Evolutionary conservation across 2,329 filamentous ascomycete species (phyloP).

Genomic region (Aspergillus uvarum): DNA sequence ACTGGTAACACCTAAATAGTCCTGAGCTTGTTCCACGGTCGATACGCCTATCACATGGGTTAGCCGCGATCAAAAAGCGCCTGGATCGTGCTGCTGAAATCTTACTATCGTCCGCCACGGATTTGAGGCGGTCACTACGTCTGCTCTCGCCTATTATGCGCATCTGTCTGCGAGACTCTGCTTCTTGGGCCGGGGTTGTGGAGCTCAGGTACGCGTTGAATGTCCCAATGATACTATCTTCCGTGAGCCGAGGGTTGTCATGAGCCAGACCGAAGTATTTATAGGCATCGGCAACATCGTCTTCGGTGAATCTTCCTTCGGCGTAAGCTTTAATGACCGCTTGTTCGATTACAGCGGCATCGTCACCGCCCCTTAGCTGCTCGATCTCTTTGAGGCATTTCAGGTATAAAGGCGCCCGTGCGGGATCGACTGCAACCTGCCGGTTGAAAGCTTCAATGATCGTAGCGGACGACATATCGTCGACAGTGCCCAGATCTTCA

Average conservation of each 20-base stretch:
- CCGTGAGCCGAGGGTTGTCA: constrained; percentile 48
- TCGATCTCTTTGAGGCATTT: constrained; percentile 64
- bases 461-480: constrained; percentile 62
- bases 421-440: constrained; percentile 57
- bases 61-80: not conserved
- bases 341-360: constrained; percentile 57
- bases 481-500: constrained; percentile 61
- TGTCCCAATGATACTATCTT: constrained; percentile 61
- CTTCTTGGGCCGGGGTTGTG: constrained; percentile 50
- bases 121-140: constrained; percentile 57
- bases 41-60: constrained; percentile 48
- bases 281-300: constrained; percentile 60
- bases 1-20: constrained; percentile 57
- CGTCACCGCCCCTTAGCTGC: constrained; percentile 46
- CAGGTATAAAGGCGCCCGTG: constrained; percentile 60
- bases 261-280: constrained; percentile 56
- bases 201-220: constrained; percentile 61
- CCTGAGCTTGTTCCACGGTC: constrained; percentile 63
- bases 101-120: constrained; percentile 57
- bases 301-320: constrained; percentile 56
- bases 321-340: constrained; percentile 60
- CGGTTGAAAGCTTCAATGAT: constrained; percentile 63
- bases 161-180: constrained; percentile 57
- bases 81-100: constrained; percentile 5
- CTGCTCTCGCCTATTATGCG: constrained; percentile 60